These are phyloP conservation scores for Verticillium alfalfae DNA, from an alignment of 2,329 filamentous ascomycete genomes.

Conservation along the genomic window DNA sequence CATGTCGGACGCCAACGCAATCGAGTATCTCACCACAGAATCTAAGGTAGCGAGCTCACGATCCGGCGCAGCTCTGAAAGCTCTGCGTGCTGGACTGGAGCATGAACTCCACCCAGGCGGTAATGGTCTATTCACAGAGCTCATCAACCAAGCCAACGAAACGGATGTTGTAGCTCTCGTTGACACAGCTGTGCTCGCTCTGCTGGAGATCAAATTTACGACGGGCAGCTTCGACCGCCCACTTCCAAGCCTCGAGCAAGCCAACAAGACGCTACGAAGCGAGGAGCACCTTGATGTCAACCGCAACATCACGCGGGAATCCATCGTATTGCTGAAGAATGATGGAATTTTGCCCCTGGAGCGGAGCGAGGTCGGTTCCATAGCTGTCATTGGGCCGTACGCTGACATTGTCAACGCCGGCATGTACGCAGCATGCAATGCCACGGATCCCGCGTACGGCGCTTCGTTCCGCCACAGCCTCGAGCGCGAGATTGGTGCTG, in stretches of 20 bases:
- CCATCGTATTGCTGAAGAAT: constrained; percentile 16
- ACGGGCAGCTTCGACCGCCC: constrained; percentile 19
- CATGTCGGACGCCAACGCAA: constrained; percentile 24
- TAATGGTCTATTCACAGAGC: constrained; percentile 15
- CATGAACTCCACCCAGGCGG: constrained; percentile 19
- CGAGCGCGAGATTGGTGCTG: constrained; percentile 9
- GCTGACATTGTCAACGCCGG: constrained; percentile 15
- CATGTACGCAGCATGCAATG: constrained; percentile 14
- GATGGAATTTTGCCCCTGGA: constrained; percentile 11
- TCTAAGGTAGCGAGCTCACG: constrained; percentile 20
- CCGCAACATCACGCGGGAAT: constrained; percentile 14
- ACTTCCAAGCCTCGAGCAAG: constrained; percentile 13
- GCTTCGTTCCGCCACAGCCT: constrained; percentile 14
- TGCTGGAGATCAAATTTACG: constrained; percentile 22
- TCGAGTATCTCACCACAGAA: constrained; percentile 19
- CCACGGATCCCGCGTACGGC: constrained; percentile 13
- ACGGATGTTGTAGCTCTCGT: constrained; percentile 15
- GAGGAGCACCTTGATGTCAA: constrained; percentile 10
- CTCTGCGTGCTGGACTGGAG: constrained; percentile 19
- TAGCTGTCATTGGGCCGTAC: constrained; percentile 14
- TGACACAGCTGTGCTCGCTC: constrained; percentile 16
- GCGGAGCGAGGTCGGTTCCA: background rate
- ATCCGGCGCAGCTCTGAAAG: constrained; percentile 17
- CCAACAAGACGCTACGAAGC: constrained; percentile 9
- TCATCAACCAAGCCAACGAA: constrained; percentile 14